These are phyloP conservation scores for Ustilago vetiveriae DNA, from an alignment of 1,284 basidiomycete species.

Conservation along the genomic window DNA sequence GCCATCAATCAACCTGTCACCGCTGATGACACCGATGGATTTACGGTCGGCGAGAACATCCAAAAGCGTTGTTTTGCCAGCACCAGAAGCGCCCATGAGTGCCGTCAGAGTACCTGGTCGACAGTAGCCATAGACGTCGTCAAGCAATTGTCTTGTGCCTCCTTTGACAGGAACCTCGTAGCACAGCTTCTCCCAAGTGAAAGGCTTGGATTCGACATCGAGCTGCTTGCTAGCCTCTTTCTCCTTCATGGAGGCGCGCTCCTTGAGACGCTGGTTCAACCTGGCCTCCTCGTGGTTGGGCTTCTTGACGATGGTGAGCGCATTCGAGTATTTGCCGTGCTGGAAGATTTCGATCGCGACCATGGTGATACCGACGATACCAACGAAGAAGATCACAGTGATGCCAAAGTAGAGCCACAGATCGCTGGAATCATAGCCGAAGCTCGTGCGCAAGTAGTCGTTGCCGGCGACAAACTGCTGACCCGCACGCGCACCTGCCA, in stretches of 20 bases:
- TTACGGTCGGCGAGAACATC: conserved; percentile 84
- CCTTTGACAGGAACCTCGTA: conserved; percentile 71
- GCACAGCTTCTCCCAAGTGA: conserved; percentile 69
- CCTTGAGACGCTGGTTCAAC: conserved; percentile 50
- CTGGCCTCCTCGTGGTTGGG: conserved; percentile 52
- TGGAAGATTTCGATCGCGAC: conserved; percentile 46
- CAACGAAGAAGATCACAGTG: conserved; percentile 49
- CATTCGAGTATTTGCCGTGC: conserved; percentile 29
- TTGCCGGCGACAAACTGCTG: conserved; percentile 34
- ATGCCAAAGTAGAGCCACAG: conserved; percentile 56
- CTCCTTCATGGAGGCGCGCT: conserved; percentile 37
- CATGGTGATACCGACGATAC: conserved; percentile 60
- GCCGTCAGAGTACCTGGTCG: conserved; percentile 80
- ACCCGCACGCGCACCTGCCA: conserved; percentile 32
- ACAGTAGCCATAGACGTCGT: conserved; percentile 84
- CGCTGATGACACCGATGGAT: conserved; percentile 79
- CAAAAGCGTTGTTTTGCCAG: conserved; percentile 73
- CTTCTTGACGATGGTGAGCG: conserved; percentile 48
- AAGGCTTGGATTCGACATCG: conserved; percentile 38
- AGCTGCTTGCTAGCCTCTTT: conserved; percentile 41
- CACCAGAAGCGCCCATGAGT: conserved; percentile 78
- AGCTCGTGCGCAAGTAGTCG: conserved; percentile 45
- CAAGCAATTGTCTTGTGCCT: conserved; percentile 74
- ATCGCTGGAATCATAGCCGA: conserved; percentile 34
- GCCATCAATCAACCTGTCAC: conserved; percentile 80